Evolutionary conservation across 169 alveolate genomes (phyloP).

Genomic region (Cardiosporidium cionae): DNA sequence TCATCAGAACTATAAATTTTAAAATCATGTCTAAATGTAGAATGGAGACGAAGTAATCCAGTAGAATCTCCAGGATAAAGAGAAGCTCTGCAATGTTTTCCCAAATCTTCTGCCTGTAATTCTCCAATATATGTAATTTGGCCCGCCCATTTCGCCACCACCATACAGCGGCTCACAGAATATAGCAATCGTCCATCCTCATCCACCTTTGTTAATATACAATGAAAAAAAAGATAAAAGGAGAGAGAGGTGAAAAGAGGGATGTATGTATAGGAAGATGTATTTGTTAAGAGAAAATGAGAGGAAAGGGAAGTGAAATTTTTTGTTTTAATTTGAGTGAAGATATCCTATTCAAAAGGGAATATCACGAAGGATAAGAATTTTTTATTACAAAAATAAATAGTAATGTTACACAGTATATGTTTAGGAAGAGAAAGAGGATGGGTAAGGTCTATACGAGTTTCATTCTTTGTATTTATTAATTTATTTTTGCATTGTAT

Average conservation of each 20-base stretch:
- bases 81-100: conserved; percentile 63
- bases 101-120: conserved; percentile 83
- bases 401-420: too few species aligned
- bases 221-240: background rate
- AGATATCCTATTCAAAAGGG: too few species aligned
- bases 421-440: too few species aligned
- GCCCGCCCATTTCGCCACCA: conserved; percentile 99
- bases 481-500: too few species aligned
- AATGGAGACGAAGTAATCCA: conserved; percentile 85
- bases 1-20: conserved; percentile 94
- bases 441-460: too few species aligned
- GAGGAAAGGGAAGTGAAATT: background rate
- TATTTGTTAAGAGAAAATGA: background rate
- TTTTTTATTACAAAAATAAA: too few species aligned
- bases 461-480: too few species aligned
- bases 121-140: conserved; percentile 89
- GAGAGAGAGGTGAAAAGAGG: background rate
- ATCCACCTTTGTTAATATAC: background rate
- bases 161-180: conserved; percentile 49
- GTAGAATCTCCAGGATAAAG: conserved; percentile 73
- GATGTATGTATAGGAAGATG: background rate
- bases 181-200: background rate
- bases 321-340: too few species aligned
- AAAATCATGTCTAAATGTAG: conserved; percentile 95
- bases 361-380: too few species aligned